Evolutionary conservation across 2,329 filamentous ascomycete species (phyloP), one percentile per base, ranked within the genome.

Genomic region (Fusarium nygamai): DNA sequence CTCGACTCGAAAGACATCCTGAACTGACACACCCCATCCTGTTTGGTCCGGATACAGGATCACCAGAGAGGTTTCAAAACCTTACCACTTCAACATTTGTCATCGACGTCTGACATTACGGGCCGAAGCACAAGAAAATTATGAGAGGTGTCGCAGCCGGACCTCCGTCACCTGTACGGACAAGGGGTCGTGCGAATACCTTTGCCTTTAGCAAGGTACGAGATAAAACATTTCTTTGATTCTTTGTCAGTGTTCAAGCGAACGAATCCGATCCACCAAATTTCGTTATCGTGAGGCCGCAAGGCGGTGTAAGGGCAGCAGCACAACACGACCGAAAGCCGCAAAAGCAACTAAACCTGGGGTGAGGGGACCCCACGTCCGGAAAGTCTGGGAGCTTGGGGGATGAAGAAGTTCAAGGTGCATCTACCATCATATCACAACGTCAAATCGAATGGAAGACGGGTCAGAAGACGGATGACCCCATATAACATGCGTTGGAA

Each of bases 131-230:
- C 46, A 36, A 24, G 22, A 64, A 39, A 53, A 64, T 56, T 34
- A 83, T 82, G 79, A 80, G 76, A 67, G 82, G 82, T 51, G 78
- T 85, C 58, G 76, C 79, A 59, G 82, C 83, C 64, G 83, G 82
- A 59, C 78, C 80, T 59, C 80, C 81, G 39, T 80, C 78, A 60
- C 76, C 79, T 39, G 75, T 76, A n/a, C 74, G 73, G 54, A 79
- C 79, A 48, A 76, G 82, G 70, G 69, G 78, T 60, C 76, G 81
- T 58, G 79, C 77, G 61, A 83, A 85, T 57, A 85, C 84, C 19
- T 85, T 81, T 80, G 84, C 78, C 72, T 84, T 85, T 64, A 83
- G 84, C 77, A 83, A 81, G 81, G 82, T 84, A 71, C 78, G 80
- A 68, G 51, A 47, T 31, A 54, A 50, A 54, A 8, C 20, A 31